phyloP scores from a whole-genome alignment of 1,284 basidiomycete species.

The Trichosporon ovoides region DNA sequence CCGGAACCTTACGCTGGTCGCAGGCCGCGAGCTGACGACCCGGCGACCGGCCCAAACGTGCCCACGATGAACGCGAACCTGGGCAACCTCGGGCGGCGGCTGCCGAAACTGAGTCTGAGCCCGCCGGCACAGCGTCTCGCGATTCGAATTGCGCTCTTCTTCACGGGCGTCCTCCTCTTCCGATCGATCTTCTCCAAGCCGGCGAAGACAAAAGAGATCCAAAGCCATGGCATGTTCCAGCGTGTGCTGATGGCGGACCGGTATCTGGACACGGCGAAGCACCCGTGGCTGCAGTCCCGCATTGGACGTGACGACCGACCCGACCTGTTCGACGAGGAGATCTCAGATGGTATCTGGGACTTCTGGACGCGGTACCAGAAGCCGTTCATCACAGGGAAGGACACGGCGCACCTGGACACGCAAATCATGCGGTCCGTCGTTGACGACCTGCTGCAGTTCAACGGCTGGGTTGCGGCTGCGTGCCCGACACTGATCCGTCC shows the following conservation, averaged over 20 bases:
- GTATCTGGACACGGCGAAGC: conserved; percentile 74
- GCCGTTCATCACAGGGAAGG: conserved; percentile 73
- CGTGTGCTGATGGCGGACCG: conserved; percentile 76
- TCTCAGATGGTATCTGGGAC: conserved; percentile 70
- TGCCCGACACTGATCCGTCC: conserved; percentile 85
- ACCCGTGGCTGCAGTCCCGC: conserved; percentile 77
- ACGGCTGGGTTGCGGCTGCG: conserved; percentile 96
- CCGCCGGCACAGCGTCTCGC: conserved; percentile 39
- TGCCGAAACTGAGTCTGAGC: conserved; percentile 20
- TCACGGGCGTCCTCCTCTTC: conserved; percentile 37
- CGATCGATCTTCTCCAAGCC: conserved; percentile 41
- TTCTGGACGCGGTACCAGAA: conserved; percentile 87
- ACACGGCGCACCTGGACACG: conserved; percentile 78
- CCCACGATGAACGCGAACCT: conserved; percentile 28
- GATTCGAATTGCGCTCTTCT: conserved; percentile 38
- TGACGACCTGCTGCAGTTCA: conserved; percentile 81
- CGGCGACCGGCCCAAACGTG: conserved; percentile 18
- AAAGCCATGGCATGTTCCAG: conserved; percentile 76
- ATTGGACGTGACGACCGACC: conserved; percentile 74
- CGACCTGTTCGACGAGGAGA: conserved; percentile 70
- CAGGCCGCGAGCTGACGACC: conserved; percentile 5
- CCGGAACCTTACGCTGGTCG: neutral
- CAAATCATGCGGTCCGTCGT: conserved; percentile 80
- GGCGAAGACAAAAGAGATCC: conserved; percentile 54
- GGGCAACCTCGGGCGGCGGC: conserved; percentile 14